These are phyloP conservation scores for Saccharomyces eubayanus DNA, from an alignment of 805 yeast genomes.

Conservation along the genomic window DNA sequence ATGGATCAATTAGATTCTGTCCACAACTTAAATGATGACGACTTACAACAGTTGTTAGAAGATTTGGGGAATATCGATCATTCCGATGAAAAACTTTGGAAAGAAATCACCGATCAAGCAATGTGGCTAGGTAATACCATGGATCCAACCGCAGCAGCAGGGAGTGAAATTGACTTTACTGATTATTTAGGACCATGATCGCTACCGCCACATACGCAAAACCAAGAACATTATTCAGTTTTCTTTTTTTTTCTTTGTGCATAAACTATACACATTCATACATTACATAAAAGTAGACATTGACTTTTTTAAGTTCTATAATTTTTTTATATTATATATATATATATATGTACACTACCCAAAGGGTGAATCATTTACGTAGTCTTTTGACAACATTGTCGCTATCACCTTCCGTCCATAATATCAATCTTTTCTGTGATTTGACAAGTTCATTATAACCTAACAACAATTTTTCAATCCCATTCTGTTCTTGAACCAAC, in stretches of 20 bases:
- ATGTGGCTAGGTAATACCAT: conserved; percentile 53
- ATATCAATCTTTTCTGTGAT: conserved; percentile 47
- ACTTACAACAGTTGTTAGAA: conserved; percentile 30
- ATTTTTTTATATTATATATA: conserved; percentile 1
- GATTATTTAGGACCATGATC: conserved; percentile 5
- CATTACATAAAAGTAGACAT: not conserved
- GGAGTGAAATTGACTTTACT: conserved; percentile 19
- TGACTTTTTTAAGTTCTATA: not conserved
- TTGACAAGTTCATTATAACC: conserved; percentile 27
- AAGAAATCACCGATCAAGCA: conserved; percentile 68
- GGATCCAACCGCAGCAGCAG: conserved; percentile 25
- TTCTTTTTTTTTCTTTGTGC: not conserved
- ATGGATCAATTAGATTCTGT: conserved; percentile 26
- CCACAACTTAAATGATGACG: conserved; percentile 29
- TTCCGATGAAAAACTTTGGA: conserved; percentile 55
- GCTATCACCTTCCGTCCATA: conserved; percentile 53
- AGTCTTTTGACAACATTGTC: conserved; percentile 39
- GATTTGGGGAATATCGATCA: conserved; percentile 29
- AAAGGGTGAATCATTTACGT: conserved; percentile 7
- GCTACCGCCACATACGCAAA: not conserved
- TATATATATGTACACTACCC: not conserved
- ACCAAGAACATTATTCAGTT: not conserved
- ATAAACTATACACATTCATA: not conserved
- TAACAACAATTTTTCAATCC: conserved; percentile 20
- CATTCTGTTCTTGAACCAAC: conserved; percentile 36